Percentiles rank a stretch among this genome's conserved stretches.
Conservation (phyloP, 345 rosid species). For the Psidium guajava region DNA sequence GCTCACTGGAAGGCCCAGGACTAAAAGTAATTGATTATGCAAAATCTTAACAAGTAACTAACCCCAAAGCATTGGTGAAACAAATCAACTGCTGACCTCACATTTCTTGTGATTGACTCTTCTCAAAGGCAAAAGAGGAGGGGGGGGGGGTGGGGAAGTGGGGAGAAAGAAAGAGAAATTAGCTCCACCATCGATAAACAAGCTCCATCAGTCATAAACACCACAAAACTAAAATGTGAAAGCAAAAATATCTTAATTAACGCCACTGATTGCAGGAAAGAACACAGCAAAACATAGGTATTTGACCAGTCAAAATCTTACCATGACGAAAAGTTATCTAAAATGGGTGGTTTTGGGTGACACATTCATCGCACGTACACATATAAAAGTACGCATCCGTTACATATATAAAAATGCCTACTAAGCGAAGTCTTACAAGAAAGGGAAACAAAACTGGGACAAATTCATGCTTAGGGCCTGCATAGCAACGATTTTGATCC, state of each 20-base stretch:
- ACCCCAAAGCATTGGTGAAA: constrained; percentile 83
- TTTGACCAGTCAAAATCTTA: neutral
- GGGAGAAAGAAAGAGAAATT: neutral
- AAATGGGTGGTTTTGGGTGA: neutral
- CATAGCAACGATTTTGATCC: too few relatives aligned
- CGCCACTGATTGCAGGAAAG: neutral
- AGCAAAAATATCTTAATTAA: neutral
- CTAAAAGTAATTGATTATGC: neutral
- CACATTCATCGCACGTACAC: neutral
- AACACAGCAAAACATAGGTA: neutral
- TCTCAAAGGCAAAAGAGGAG: constrained; percentile 21
- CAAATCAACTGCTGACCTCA: constrained; percentile 68
- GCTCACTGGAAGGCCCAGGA: neutral
- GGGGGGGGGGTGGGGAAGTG: too few relatives aligned
- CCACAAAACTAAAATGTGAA: neutral
- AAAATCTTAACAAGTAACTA: neutral
- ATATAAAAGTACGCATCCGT: neutral
- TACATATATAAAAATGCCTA: neutral
- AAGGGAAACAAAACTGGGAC: neutral
- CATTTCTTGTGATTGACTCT: constrained; percentile 87
- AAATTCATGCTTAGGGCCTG: neutral
- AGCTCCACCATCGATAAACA: neutral
- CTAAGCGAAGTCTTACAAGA: neutral
- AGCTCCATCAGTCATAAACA: neutral
- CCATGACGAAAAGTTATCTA: neutral